phyloP scores from a whole-genome alignment of 768 basidiomycete species.

The Trametes cubensis region DNA sequence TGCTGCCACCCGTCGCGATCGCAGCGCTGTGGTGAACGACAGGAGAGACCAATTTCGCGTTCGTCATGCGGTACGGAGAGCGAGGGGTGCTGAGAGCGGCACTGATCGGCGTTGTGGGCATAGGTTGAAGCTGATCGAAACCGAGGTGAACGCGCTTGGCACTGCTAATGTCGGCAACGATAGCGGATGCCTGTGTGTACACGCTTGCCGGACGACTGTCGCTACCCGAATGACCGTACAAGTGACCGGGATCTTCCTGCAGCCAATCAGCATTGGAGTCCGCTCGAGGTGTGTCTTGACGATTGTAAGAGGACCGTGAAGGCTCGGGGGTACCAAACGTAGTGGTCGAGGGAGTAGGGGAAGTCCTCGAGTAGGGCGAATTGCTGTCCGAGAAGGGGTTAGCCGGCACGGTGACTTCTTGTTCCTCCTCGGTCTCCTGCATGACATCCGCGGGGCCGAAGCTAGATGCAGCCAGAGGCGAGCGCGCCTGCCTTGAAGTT shows the following conservation, averaged over 20 bases:
- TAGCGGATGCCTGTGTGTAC: constrained; percentile 56
- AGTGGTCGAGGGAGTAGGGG: constrained; percentile 37
- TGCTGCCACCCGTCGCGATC: constrained; percentile 28
- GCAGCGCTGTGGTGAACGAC: constrained; percentile 31
- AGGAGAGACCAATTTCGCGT: constrained; percentile 62
- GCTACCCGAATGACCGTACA: constrained; percentile 30
- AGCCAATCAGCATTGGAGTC: constrained; percentile 22
- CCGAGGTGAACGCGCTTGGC: constrained; percentile 72
- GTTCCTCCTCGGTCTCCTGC: constrained; percentile 47
- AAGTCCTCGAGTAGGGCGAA: constrained; percentile 37
- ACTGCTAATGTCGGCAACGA: constrained; percentile 56
- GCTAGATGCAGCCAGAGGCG: constrained; percentile 70
- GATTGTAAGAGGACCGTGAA: constrained; percentile 14
- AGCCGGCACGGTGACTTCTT: constrained; percentile 28
- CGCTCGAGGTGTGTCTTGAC: constrained; percentile 37
- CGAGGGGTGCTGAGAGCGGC: constrained; percentile 39
- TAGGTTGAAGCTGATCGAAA: constrained; percentile 37
- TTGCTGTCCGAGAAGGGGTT: constrained; percentile 73
- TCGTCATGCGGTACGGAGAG: constrained; percentile 59
- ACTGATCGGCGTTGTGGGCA: constrained; percentile 30
- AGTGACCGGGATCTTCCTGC: constrained; percentile 20
- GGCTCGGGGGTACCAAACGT: constrained; percentile 41
- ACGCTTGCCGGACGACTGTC: constrained; percentile 61
- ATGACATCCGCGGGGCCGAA: constrained; percentile 72
- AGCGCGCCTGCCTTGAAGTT: constrained; percentile 51